Base-by-base conservation (phyloP, 805 yeast species). In the Suhomyces xylopsoci region DNA sequence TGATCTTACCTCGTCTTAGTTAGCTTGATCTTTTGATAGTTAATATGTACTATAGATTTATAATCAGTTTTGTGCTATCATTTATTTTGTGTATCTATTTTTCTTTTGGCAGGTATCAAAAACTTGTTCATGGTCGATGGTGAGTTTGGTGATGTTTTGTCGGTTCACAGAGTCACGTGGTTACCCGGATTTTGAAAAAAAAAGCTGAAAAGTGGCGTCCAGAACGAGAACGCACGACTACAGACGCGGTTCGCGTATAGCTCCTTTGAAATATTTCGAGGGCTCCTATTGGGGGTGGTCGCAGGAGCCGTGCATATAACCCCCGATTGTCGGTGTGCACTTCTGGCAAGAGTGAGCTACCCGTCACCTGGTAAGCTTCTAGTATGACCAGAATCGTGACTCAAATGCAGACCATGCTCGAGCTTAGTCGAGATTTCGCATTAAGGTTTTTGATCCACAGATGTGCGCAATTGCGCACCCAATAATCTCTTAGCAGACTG, bases 61-160 rank as follows among this genome's bases (percentile, higher is more conserved):
- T 32, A 36, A 24, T 51, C 54, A 48, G 51, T 51, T 51, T 51
- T 51, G 54, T 51, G 54, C 54, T 48, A 51, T 48, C 47, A 48
- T 51, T 45, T 51, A 51, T 51, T 51, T 51, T 51, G 54, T 48
- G 54, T 51, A 48, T 51, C 51, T 48, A 48, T 48, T 48, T 47
- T 48, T 42, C 51, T 48, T 48, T 47, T 34, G 45, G 45, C 30
- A 24, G 26, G 30, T 22, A 42, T 20, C 45, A 20, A 22, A 17
- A 17, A 24, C 45, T 42, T 42, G 45, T 47, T 49, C 47, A 44
- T 22, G 48, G 41, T 49, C 45, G 32, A 15, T 28, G 36, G 45
- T 25, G 38, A 19, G 36, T 28, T 48, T 48, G 51, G 40, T 48
- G 51, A 41, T 41, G 44, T 22, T 48, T 47, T 47, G 15, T 28